Evolutionary conservation across 2,329 filamentous ascomycete species (phyloP), one percentile per base, ranked within the genome.

Genomic region (Emericellopsis atlantica): DNA sequence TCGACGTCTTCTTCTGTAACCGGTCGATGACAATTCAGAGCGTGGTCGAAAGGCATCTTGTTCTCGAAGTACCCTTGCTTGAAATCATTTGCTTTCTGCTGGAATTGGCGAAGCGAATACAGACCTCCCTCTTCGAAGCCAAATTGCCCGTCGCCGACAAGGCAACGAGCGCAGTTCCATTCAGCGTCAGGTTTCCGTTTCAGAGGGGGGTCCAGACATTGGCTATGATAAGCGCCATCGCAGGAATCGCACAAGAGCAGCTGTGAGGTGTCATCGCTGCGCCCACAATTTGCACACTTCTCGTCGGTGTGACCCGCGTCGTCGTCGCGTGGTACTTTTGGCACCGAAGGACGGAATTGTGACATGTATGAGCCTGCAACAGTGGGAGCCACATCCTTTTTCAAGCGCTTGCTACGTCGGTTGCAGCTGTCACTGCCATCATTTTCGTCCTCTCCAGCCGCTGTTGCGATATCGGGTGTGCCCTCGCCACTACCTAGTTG

Each of bases 351-450:
- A 40, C 90, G 84, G 55, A 94, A 88, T 53, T 90, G 77, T 45
- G 86, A 92, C 88, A 96, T 96, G 63, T 96, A 88, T 40, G 90
- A 96, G 41, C 92, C 92, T 48, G 88, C 88, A 49, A 98, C 87
- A 29, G 86, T 95, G 35, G 90, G 87, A 31, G 81, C 74, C 35
- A 70, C 67, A 60, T 78, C 54, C 44, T 93, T 95, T 61, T 92
- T 94, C 11, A 95, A 70, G 35, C 92, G 79, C 65, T 98, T 98
- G 61, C 89, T 95, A 43, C 90, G 80, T 46, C 92, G 77, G 48
- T 83, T 86, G 46, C 75, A 75, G 49, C 66, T 68, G 39, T 87
- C 82, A 1, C 60, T 61, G 40, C 87, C 81, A 9, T 76, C 74
- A 29, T 65, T 69, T 35, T 71, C 67, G 10, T 54, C 55, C 4